Evolutionary conservation across 352 stramenopile species (phyloP).

Genomic region (Globisporangium recalcitrans): DNA sequence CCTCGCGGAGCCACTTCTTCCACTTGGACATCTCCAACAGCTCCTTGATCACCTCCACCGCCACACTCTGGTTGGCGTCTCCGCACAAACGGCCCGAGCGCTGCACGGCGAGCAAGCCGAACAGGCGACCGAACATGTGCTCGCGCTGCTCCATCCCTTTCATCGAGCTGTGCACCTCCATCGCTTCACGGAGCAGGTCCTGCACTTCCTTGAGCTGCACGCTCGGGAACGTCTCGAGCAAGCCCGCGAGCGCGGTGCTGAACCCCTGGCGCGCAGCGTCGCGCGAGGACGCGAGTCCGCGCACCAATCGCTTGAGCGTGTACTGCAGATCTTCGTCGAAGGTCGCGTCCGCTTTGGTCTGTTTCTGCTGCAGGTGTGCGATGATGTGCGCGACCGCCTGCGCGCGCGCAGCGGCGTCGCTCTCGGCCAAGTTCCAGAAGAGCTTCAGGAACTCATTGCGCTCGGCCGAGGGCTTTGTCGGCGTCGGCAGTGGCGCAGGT

Average conservation of each 20-base stretch:
- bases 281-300: conserved; percentile 83
- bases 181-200: conserved; percentile 57
- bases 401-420: conserved; percentile 49
- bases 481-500: not conserved
- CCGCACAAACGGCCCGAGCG: conserved; percentile 57
- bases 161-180: conserved; percentile 79
- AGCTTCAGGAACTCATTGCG: conserved; percentile 80
- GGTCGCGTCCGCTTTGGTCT: conserved; percentile 21
- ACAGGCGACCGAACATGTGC: conserved; percentile 88
- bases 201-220: conserved; percentile 49
- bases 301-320: conserved; percentile 89
- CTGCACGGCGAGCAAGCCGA: conserved; percentile 81
- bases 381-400: conserved; percentile 59
- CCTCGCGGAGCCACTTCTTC: conserved; percentile 86
- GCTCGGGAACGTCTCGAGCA: conserved; percentile 50
- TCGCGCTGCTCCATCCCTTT: conserved; percentile 91
- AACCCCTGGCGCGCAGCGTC: conserved; percentile 89
- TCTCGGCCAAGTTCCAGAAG: conserved; percentile 84
- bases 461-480: conserved; percentile 24
- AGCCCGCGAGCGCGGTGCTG: conserved; percentile 68
- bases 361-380: conserved; percentile 32
- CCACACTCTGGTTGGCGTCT: conserved; percentile 28
- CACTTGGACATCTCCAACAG: conserved; percentile 50
- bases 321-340: conserved; percentile 69
- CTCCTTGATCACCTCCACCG: conserved; percentile 36